phyloP scores from a whole-genome alignment of 2,329 filamentous ascomycete species.

The Beauveria sp. region DNA sequence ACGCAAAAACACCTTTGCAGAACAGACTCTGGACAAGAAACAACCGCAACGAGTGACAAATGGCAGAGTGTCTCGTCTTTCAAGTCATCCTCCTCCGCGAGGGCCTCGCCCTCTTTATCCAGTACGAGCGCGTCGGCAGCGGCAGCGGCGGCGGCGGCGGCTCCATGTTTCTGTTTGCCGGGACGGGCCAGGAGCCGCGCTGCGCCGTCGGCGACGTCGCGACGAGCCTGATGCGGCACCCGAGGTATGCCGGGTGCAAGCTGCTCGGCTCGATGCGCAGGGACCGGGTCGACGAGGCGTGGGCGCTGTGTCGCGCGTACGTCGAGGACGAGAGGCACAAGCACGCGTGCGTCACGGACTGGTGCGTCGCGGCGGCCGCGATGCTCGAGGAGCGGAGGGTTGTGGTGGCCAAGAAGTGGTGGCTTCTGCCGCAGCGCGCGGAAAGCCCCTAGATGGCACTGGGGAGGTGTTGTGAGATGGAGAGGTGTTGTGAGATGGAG shows the following conservation, averaged over 20 bases:
- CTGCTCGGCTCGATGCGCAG: not conserved
- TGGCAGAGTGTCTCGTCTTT: not conserved
- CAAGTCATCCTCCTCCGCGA: not conserved
- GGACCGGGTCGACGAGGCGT: not conserved
- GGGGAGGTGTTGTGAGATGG: too few species aligned
- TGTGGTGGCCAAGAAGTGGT: not conserved
- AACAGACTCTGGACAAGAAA: not conserved
- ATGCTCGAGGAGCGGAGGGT: not conserved
- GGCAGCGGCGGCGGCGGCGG: not conserved
- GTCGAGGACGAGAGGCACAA: not conserved
- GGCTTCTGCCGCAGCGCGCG: not conserved
- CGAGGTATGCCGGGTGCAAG: not conserved
- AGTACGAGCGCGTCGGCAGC: not conserved
- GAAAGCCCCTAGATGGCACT: too few species aligned
- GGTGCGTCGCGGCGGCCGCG: not conserved
- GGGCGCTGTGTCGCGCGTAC: not conserved
- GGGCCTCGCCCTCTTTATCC: not conserved
- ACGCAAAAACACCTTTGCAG: not conserved
- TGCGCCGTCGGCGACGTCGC: not conserved
- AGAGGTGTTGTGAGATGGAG: too few species aligned
- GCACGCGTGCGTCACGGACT: not conserved
- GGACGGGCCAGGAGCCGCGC: not conserved
- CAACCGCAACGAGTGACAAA: not conserved
- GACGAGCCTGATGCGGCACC: not conserved
- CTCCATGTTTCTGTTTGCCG: not conserved